These are phyloP conservation scores for Fusarium liriodendri DNA, from an alignment of 2,329 filamentous ascomycete species.

Conservation along the genomic window DNA sequence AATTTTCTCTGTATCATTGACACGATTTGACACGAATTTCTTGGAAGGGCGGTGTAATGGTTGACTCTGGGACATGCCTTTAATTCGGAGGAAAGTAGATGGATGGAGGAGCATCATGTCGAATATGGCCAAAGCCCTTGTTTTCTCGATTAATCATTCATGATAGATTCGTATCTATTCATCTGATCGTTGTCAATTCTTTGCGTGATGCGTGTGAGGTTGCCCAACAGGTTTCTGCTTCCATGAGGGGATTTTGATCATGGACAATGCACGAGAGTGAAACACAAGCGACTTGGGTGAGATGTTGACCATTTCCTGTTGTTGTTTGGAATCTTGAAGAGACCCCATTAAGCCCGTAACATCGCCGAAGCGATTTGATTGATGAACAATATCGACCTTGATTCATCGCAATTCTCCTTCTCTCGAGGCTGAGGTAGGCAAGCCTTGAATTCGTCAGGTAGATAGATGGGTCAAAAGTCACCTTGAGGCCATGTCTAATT, in stretches of 20 bases:
- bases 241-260: neutral
- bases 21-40: constrained; percentile 49
- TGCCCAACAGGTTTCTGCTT: neutral
- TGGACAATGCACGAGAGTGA: neutral
- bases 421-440: neutral
- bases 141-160: constrained; percentile 27
- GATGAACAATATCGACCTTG: neutral
- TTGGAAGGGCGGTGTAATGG: constrained; percentile 50
- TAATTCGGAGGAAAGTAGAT: constrained; percentile 46
- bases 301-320: neutral
- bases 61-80: constrained; percentile 44
- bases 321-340: neutral
- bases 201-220: neutral
- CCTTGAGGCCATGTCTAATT: neutral
- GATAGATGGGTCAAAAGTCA: neutral
- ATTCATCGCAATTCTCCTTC: neutral
- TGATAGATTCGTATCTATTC: constrained; percentile 18
- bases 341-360: neutral
- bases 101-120: constrained; percentile 41
- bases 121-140: constrained; percentile 39
- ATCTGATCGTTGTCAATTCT: neutral
- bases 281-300: neutral
- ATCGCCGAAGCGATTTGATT: neutral
- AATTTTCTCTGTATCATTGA: constrained; percentile 47
- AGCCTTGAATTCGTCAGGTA: neutral